phyloP scores from a whole-genome alignment of 1,139 yeast species.

The Yamadazyma blattariae region DNA sequence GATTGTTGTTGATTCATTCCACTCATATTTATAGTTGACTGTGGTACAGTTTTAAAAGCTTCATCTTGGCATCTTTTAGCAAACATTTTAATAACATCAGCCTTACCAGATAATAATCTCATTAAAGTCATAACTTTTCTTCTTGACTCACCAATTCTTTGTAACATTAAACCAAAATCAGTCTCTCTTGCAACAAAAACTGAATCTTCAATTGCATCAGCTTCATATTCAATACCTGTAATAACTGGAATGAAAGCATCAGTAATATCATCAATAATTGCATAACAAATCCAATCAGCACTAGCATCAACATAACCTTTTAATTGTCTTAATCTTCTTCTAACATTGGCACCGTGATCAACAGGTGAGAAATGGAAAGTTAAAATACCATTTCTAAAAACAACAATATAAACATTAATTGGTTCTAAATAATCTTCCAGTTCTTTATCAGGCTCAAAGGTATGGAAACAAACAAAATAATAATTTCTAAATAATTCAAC shows the following conservation, averaged over 20 bases:
- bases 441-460: conserved; percentile 73
- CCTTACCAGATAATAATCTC: conserved; percentile 89
- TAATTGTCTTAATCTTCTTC: conserved; percentile 88
- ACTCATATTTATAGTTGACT: conserved; percentile 9
- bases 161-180: conserved; percentile 72
- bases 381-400: conserved; percentile 77
- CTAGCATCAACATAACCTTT: conserved; percentile 84
- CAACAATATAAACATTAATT: conserved; percentile 82
- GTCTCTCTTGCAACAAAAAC: conserved; percentile 35
- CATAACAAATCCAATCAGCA: conserved; percentile 94
- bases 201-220: conserved; percentile 88
- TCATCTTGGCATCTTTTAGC: conserved; percentile 92
- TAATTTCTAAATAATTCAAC: conserved; percentile 74
- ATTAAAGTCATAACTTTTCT: conserved; percentile 88
- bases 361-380: conserved; percentile 86
- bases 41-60: conserved; percentile 13
- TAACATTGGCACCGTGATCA: conserved; percentile 78
- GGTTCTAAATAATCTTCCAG: conserved; percentile 85
- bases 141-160: conserved; percentile 84
- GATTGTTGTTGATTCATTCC: conserved; percentile 6
- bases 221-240: conserved; percentile 82
- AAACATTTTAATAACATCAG: conserved; percentile 96
- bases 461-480: conserved; percentile 80
- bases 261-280: conserved; percentile 88
- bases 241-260: conserved; percentile 93